phyloP scores from a whole-genome alignment of 2,329 filamentous ascomycete genomes.

The Fusarium virguliforme region DNA sequence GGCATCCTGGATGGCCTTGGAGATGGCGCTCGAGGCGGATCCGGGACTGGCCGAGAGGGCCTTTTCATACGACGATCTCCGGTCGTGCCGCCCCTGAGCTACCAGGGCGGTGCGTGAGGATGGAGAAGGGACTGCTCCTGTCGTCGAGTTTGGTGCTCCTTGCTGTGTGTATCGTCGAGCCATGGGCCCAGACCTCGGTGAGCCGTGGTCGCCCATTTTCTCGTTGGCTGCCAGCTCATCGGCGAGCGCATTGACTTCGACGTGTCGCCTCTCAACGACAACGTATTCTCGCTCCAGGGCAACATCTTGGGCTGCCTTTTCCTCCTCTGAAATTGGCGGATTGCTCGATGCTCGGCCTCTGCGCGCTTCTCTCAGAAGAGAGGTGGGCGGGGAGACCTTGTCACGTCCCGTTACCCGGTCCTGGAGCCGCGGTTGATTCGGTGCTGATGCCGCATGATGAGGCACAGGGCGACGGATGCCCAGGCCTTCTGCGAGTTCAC shows the following conservation, averaged over 20 bases:
- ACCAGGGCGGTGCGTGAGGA: conserved; percentile 83
- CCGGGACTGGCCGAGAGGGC: conserved; percentile 76
- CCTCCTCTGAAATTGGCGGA: conserved; percentile 70
- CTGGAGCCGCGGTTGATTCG: conserved; percentile 58
- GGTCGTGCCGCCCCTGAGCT: conserved; percentile 80
- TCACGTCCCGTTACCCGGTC: conserved; percentile 48
- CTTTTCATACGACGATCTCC: conserved; percentile 86
- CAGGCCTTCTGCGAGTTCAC: conserved; percentile 65
- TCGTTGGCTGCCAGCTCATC: conserved; percentile 93
- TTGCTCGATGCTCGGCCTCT: conserved; percentile 52
- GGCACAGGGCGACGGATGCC: conserved; percentile 67
- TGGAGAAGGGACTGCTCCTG: conserved; percentile 78
- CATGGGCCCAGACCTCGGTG: conserved; percentile 74
- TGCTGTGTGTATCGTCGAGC: conserved; percentile 85
- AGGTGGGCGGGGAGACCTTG: conserved; percentile 47
- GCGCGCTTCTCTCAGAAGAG: conserved; percentile 55
- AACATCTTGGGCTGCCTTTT: conserved; percentile 86
- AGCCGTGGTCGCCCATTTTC: conserved; percentile 68
- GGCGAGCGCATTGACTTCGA: conserved; percentile 97
- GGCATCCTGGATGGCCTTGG: conserved; percentile 94
- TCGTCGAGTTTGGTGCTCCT: conserved; percentile 77
- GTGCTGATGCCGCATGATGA: conserved; percentile 66
- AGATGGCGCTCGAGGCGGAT: conserved; percentile 91
- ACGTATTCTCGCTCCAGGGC: conserved; percentile 96
- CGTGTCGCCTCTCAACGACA: conserved; percentile 92